These are phyloP conservation scores for Diaporthe capsici DNA, from an alignment of 2,329 filamentous ascomycete species.

Conservation along the genomic window DNA sequence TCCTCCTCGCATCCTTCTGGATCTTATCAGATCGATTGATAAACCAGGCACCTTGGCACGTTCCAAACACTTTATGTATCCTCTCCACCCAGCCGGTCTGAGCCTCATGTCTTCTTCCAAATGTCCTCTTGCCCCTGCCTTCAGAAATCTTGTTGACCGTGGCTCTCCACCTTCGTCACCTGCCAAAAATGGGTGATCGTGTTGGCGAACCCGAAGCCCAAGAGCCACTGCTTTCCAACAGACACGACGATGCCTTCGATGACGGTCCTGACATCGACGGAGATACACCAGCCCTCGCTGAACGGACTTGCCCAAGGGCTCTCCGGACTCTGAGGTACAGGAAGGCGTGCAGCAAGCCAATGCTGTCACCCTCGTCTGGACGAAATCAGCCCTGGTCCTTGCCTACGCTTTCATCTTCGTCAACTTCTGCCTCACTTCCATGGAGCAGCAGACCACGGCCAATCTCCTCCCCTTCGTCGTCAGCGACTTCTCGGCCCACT, in stretches of 20 bases:
- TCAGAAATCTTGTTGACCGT: not conserved
- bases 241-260: not conserved
- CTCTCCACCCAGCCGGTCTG: not conserved
- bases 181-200: constrained; percentile 15
- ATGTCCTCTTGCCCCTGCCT: not conserved
- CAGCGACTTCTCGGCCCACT: constrained; percentile 65
- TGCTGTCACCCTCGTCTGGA: constrained; percentile 63
- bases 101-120: not conserved
- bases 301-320: not conserved
- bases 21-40: not conserved
- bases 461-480: constrained; percentile 63
- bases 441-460: constrained; percentile 34
- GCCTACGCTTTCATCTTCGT: constrained; percentile 52
- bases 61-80: not conserved
- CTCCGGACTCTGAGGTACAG: constrained; percentile 49
- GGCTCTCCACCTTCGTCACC: constrained; percentile 8
- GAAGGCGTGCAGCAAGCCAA: constrained; percentile 63
- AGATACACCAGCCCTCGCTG: not conserved
- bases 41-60: not conserved
- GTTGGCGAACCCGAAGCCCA: not conserved
- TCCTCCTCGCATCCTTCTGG: not conserved
- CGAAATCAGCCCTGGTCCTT: constrained; percentile 54
- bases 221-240: constrained; percentile 16
- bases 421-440: constrained; percentile 32
- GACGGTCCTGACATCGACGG: not conserved